Percentiles rank a stretch among this genome's conserved stretches.
These are phyloP conservation scores for Debaryomyces robertsiae DNA, from an alignment of 1,139 yeast species.

Conservation along the genomic window DNA sequence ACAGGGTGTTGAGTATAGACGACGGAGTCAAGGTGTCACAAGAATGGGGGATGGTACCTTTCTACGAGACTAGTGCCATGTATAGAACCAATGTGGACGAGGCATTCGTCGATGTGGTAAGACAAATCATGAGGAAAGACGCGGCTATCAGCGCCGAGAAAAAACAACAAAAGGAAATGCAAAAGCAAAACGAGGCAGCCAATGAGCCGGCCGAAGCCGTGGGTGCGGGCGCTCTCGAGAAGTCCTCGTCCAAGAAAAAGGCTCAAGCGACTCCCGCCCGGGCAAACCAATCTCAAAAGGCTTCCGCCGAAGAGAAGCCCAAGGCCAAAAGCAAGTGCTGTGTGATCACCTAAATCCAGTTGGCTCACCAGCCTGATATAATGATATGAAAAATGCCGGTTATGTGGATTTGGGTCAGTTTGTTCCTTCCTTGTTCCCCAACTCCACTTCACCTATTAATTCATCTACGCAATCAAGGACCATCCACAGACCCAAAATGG, in stretches of 20 bases:
- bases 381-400: too few species aligned
- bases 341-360: slow-evolving; percentile 19
- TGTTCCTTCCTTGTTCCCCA: too few species aligned
- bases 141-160: slow-evolving; percentile 51
- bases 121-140: slow-evolving; percentile 83
- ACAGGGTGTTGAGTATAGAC: slow-evolving; percentile 73
- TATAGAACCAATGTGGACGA: slow-evolving; percentile 87
- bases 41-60: slow-evolving; percentile 86
- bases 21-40: slow-evolving; percentile 84
- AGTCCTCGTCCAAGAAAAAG: not conserved
- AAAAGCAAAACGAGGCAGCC: slow-evolving; percentile 28
- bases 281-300: slow-evolving; percentile 3
- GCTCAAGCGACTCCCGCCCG: slow-evolving; percentile 4
- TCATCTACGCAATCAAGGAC: too few species aligned
- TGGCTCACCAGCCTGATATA: too few species aligned
- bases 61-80: slow-evolving; percentile 93
- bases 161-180: slow-evolving; percentile 47
- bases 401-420: too few species aligned
- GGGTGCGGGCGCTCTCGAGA: slow-evolving; percentile 1
- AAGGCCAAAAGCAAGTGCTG: slow-evolving; percentile 21
- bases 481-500: not conserved
- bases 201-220: slow-evolving; percentile 8
- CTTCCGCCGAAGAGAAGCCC: slow-evolving; percentile 4
- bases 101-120: slow-evolving; percentile 85
- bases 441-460: too few species aligned